Percentiles rank a stretch among this genome's conserved stretches.
Evolutionary conservation across 768 basidiomycete species (phyloP).

Genomic region (Daedaleopsis sinensis): DNA sequence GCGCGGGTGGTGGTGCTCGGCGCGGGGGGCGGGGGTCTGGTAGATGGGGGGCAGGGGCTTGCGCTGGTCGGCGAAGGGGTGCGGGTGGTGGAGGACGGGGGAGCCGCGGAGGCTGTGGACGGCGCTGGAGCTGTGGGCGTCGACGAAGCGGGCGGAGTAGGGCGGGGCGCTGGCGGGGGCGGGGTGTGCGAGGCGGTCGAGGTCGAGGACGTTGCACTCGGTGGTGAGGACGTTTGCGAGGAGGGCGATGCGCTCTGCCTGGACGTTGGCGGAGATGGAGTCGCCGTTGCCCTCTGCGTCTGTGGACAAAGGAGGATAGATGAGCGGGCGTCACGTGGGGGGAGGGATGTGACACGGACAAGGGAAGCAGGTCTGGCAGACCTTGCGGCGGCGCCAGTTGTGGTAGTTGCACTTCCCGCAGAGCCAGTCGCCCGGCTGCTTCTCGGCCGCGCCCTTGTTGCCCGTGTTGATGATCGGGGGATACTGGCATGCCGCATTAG

Average conservation of each 20-base stretch:
- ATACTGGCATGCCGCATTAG: conserved; percentile 44
- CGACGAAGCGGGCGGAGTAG: background rate
- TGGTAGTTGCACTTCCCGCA: conserved; percentile 85
- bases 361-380: conserved; percentile 87
- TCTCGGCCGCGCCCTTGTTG: conserved; percentile 85
- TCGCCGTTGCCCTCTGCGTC: conserved; percentile 90
- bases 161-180: conserved; percentile 14
- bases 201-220: conserved; percentile 35
- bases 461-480: conserved; percentile 90
- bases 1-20: conserved; percentile 17
- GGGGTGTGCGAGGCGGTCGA: conserved; percentile 21
- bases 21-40: conserved; percentile 59
- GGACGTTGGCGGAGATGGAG: conserved; percentile 82
- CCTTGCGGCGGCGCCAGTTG: conserved; percentile 86
- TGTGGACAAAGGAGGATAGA: conserved; percentile 30
- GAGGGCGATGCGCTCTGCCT: conserved; percentile 81
- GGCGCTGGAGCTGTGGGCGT: background rate
- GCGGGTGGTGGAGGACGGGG: conserved; percentile 12
- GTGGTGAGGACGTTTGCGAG: conserved; percentile 73
- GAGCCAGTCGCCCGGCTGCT: conserved; percentile 62
- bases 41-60: conserved; percentile 57
- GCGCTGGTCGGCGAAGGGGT: conserved; percentile 9
- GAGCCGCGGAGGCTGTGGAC: conserved; percentile 12
- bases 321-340: conserved; percentile 12
- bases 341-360: conserved; percentile 52